Evolutionary conservation across 1,284 basidiomycete species (phyloP), one percentile per base, ranked within the genome.

Genomic region (Clitocybe nebularis): DNA sequence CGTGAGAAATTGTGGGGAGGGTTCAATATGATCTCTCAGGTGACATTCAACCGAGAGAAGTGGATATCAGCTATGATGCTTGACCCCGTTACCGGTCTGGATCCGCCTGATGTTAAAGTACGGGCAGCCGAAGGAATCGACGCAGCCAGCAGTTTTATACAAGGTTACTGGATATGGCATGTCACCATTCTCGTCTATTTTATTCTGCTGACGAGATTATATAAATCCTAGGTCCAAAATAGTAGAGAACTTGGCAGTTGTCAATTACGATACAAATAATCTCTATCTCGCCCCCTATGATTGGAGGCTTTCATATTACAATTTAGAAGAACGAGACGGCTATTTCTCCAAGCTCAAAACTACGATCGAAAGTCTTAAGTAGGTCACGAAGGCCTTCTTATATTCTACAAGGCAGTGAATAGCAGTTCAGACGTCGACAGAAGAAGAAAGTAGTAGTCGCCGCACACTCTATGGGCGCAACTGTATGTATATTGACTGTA

Each of bases 81-180:
- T 6, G 95, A 99, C 63, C 85, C 90, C 0, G 70, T 84, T 25
- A 96, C 94, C 0, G 96, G 95, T 0, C 73, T 99, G 4, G 95
- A 99, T 59, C 91, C 92, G 0, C 78, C 82, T 0, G 89, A 83
- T n/a, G 82, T 84, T 46, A 95, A 93, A 61, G 82, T 98, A 34
- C 76, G 95, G 24, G 91, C 94, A 6, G 93, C 91, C 0, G 91
- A 98, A 62, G 94, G 89, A 0, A 79, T 91, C n/a, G 82, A 87
- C 51, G 91, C 90, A 2, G 91, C 92, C 4, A 91, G 86, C 52
- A 90, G 81, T 56, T 96, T 98, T 59, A 86, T 97, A 43, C 85
- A 89, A 58, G 91, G 92, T 3, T 97, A 93, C 62, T 96, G 93
- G 93, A 84, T 96, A 49, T 97, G 93, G 93, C 87, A 54, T 46